Conservation (phyloP, 2,329 filamentous ascomycete species). For the Xylariaceae sp. region DNA sequence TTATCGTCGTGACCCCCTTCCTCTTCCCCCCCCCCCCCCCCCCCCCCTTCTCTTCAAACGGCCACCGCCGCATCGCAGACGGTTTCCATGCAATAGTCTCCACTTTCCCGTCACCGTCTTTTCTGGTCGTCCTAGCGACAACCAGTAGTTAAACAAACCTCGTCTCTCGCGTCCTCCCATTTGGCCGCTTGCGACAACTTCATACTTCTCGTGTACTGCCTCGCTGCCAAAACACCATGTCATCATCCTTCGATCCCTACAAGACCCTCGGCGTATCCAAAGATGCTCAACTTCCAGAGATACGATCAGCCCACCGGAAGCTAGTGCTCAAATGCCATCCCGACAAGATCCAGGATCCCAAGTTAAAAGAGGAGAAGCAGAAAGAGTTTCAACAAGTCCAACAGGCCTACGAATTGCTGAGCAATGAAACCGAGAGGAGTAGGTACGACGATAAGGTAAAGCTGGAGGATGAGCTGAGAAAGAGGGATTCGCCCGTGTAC, state of each 20-base stretch:
- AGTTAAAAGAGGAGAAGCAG: conserved; percentile 75
- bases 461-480: conserved; percentile 62
- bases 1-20: no score
- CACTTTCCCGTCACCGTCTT: conserved; percentile 29
- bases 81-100: conserved; percentile 31
- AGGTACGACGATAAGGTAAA: conserved; percentile 79
- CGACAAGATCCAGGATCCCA: conserved; percentile 82
- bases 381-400: conserved; percentile 92
- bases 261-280: conserved; percentile 72
- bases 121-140: conserved; percentile 29
- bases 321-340: conserved; percentile 87
- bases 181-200: conserved; percentile 7
- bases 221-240: conserved; percentile 43
- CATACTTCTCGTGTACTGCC: conserved; percentile 10
- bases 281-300: conserved; percentile 69
- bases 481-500: conserved; percentile 47
- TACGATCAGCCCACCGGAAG: conserved; percentile 81
- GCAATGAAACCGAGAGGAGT: conserved; percentile 70
- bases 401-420: conserved; percentile 88
- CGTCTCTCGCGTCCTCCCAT: conserved; percentile 10
- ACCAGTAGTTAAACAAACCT: conserved; percentile 20
- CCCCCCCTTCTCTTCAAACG: no score
- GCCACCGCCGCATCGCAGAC: conserved; percentile 22
- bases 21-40: no score
- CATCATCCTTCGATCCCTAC: conserved; percentile 74